Evolutionary conservation across 768 basidiomycete genomes (phyloP).

Genomic region (Boletus rubropictus): DNA sequence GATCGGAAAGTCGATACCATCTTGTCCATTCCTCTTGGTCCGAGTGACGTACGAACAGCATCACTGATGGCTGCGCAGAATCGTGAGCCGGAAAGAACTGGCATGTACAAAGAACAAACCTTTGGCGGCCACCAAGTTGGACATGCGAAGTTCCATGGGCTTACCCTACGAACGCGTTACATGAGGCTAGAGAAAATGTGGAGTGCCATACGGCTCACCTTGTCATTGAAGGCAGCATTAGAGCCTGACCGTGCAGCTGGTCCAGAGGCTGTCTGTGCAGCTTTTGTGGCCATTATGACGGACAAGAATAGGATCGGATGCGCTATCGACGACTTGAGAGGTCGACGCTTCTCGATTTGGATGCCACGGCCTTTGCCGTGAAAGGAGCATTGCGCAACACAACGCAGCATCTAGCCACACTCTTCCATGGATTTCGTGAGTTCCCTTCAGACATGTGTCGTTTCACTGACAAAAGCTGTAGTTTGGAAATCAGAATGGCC

Average conservation of each 20-base stretch:
- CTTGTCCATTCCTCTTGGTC: conserved; percentile 99
- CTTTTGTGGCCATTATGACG: conserved; percentile 28
- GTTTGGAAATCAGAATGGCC: conserved; percentile 32
- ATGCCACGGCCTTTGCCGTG: conserved; percentile 26
- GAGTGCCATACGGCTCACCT: conserved; percentile 38
- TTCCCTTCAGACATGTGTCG: not conserved
- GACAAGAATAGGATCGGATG: conserved; percentile 11
- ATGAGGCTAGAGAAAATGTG: not conserved
- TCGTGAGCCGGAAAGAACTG: conserved; percentile 1
- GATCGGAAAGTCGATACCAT: conserved; percentile 57
- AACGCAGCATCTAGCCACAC: conserved; percentile 8
- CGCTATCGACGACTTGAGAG: conserved; percentile 7
- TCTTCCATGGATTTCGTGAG: conserved; percentile 38
- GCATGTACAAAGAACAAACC: conserved; percentile 39
- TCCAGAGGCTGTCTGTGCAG: not conserved
- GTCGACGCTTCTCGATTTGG: conserved; percentile 27
- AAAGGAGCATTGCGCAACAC: conserved; percentile 22
- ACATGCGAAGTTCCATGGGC: conserved; percentile 95
- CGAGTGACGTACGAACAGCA: conserved; percentile 93
- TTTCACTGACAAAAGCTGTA: conserved; percentile 21
- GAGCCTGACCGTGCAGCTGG: conserved; percentile 39
- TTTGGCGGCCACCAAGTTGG: conserved; percentile 98
- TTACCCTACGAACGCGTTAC: conserved; percentile 65
- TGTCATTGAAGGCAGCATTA: conserved; percentile 84
- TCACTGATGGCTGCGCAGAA: conserved; percentile 78